Percentiles rank a stretch among this genome's conserved stretches.
Evolutionary conservation across 257 asterid species (phyloP).

Genomic region (Solanum sitiens): DNA sequence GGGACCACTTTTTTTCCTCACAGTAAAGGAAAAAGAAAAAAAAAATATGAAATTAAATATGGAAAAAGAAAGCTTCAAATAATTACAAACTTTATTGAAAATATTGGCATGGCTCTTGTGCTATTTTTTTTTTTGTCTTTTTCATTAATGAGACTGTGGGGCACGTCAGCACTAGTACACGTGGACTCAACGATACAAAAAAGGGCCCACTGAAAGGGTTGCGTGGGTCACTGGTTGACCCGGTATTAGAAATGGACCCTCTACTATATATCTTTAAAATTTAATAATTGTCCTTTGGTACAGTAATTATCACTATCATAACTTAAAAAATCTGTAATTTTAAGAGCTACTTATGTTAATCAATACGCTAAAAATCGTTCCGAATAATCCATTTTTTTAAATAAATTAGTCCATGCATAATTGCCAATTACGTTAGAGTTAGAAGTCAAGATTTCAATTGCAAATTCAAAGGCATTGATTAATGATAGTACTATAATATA

Average conservation of each 20-base stretch:
- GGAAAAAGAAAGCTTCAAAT: not conserved
- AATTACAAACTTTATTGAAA: conserved; percentile 17
- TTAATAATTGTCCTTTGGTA: not conserved
- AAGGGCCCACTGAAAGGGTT: not conserved
- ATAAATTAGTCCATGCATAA: not conserved
- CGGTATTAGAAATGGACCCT: not conserved
- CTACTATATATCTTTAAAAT: not conserved
- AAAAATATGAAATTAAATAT: not conserved
- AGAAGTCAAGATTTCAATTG: not conserved
- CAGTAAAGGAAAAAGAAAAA: not conserved
- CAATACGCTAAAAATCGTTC: not conserved
- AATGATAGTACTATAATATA: too few species aligned
- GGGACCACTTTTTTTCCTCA: conserved; percentile 15
- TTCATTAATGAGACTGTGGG: conserved; percentile 25
- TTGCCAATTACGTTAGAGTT: not conserved
- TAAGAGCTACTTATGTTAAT: not conserved
- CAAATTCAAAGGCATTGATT: not conserved
- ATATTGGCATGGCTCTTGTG: conserved; percentile 49
- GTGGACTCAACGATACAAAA: conserved; percentile 12
- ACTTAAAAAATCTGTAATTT: not conserved
- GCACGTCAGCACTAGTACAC: conserved; percentile 31
- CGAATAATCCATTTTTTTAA: not conserved
- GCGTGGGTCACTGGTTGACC: conserved; percentile 4
- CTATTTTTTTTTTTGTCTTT: conserved; percentile 23
- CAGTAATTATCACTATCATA: not conserved